Conservation (phyloP, 2,329 filamentous ascomycete genomes). For the Phialophora expanda region DNA sequence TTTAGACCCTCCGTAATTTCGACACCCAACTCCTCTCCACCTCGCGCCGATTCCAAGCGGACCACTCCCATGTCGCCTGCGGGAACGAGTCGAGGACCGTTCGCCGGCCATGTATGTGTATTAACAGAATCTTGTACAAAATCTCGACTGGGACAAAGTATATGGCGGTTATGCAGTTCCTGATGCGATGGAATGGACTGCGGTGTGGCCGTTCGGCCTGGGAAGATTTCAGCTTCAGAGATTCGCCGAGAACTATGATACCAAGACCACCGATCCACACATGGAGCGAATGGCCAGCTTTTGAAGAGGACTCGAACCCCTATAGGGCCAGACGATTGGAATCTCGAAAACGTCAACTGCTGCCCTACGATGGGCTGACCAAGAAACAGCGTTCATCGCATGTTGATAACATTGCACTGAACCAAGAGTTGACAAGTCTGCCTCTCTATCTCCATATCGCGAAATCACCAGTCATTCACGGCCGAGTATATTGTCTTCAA, state of each 20-base stretch:
- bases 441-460: not conserved
- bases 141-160: not conserved
- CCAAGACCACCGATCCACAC: not conserved
- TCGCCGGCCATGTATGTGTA: not conserved
- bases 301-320: not conserved
- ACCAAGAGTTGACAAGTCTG: not conserved
- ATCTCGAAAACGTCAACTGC: not conserved
- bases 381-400: not conserved
- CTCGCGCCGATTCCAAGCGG: not conserved
- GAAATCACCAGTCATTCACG: not conserved
- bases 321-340: not conserved
- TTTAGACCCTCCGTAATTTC: constrained; percentile 14
- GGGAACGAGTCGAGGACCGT: not conserved
- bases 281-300: not conserved
- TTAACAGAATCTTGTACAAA: not conserved
- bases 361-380: not conserved
- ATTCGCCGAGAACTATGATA: not conserved
- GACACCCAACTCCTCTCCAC: constrained; percentile 9
- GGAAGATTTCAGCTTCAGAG: not conserved
- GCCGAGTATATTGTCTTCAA: not conserved
- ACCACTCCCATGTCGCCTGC: not conserved
- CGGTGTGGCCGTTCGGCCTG: not conserved
- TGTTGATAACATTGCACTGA: not conserved
- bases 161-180: not conserved
- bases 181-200: not conserved